Base-by-base conservation (phyloP, 1,284 basidiomycete species). In the Moesziomyces antarcticus region DNA sequence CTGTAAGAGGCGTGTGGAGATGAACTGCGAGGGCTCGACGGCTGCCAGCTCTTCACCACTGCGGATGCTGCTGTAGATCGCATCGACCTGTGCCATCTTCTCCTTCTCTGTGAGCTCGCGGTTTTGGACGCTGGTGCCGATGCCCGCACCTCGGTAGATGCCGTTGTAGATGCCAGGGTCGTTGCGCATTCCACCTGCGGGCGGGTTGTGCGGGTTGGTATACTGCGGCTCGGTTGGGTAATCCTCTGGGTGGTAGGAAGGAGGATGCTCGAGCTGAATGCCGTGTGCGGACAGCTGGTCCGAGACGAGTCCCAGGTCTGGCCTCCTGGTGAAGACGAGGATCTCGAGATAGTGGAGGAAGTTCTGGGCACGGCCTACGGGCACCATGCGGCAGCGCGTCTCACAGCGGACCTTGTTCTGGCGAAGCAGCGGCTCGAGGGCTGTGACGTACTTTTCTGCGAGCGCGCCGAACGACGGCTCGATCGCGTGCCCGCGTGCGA, bases 51-150 rank as follows among this genome's bases (percentile, higher is more conserved):
- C 94, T 68, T 93, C 93, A 24, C 93, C 94, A 75, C 90, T 90
- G 81, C 90, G 90, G 75, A 99, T 84, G 78, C 88, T 93, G 85
- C 92, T 91, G 87, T 98, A 98, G 9, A 99, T 87, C 75, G 95
- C 91, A 73, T 98, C 94, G 18, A 97, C 92, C 83, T 98, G 96
- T 84, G 90, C 91, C 68, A 93, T 88, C 85, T 97, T 93, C 48
- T 97, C 90, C 83, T 98, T 94, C 11, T 96, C 90, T 3, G 71
- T 69, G 24, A 70, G 43, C 53, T 75, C 73, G 52, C 65, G 74
- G 37, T 72, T 73, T 37, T 73, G 78, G 4, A 78, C 53, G 21
- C 41, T 55, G 9, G 64, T 61, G 20, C 72, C 75, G 33, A 73
- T 62, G 13, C 55, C 59, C 0, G 50, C 57, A 18, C 72, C 75